Evolutionary conservation across 805 yeast genomes (phyloP).

Genomic region (Candida broadrunensis): DNA sequence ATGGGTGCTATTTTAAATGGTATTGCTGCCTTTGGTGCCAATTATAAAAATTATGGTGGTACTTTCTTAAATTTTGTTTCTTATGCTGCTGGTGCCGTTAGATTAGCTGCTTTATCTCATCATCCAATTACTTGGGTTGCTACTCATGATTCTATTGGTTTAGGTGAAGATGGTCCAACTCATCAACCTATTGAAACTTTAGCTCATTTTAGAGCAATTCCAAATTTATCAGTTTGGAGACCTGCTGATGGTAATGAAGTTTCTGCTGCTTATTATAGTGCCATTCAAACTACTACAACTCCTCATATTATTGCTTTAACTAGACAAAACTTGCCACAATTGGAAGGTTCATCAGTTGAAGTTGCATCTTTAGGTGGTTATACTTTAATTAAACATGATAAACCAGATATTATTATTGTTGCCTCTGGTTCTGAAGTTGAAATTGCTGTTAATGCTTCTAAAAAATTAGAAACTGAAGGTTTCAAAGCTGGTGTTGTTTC

Average conservation of each 20-base stretch:
- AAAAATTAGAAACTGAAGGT: conserved; percentile 64
- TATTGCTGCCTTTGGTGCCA: conserved; percentile 86
- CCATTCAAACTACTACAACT: conserved; percentile 58
- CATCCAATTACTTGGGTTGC: conserved; percentile 86
- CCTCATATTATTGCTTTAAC: conserved; percentile 76
- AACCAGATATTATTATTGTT: conserved; percentile 68
- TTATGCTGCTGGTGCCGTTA: conserved; percentile 83
- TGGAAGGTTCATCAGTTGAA: conserved; percentile 88
- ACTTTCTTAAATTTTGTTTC: conserved; percentile 92
- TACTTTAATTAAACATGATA: conserved; percentile 56
- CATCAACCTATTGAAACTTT: conserved; percentile 90
- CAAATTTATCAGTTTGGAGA: conserved; percentile 85
- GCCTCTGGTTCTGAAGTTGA: conserved; percentile 95
- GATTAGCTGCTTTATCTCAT: conserved; percentile 80
- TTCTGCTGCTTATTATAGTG: conserved; percentile 74
- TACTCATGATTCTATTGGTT: conserved; percentile 86
- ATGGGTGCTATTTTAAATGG: conserved; percentile 99
- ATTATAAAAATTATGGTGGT: conserved; percentile 90
- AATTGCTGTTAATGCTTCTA: conserved; percentile 77
- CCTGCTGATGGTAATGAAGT: conserved; percentile 92
- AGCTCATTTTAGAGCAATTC: conserved; percentile 82
- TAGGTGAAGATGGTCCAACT: conserved; percentile 93
- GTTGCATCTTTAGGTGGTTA: conserved; percentile 96
- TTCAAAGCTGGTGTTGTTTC: conserved; percentile 82
- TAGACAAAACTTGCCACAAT: conserved; percentile 89